phyloP scores from a whole-genome alignment of 169 alveolate species.

The Plasmodium fragile region DNA sequence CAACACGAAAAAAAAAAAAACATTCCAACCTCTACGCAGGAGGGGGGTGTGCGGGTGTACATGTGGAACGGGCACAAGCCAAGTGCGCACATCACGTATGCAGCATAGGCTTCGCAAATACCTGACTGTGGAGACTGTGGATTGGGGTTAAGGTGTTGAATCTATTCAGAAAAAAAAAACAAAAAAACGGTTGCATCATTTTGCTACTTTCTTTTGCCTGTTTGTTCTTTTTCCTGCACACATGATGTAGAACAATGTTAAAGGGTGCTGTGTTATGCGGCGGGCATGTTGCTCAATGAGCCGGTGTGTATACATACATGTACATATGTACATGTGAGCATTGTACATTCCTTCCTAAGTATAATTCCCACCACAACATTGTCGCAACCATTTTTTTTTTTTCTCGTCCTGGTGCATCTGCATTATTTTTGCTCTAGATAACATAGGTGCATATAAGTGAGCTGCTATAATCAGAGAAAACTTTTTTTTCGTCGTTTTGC shows the following conservation, averaged over 20 bases:
- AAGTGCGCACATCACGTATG: background rate
- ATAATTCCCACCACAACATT: background rate
- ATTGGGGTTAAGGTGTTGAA: background rate
- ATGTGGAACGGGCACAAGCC: background rate
- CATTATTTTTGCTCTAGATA: slow-evolving; percentile 6
- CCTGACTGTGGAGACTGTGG: background rate
- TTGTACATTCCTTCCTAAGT: background rate
- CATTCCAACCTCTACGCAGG: background rate
- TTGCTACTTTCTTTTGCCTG: background rate
- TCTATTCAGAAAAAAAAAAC: background rate
- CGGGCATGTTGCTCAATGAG: background rate
- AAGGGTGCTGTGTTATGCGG: background rate
- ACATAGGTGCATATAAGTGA: background rate
- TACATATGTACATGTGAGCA: background rate
- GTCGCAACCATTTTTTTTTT: background rate
- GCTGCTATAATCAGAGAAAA: background rate
- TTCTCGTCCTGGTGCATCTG: background rate
- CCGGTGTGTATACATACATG: slow-evolving; percentile 3
- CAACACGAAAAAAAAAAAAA: background rate
- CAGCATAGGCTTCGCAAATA: background rate
- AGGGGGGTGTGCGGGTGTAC: background rate
- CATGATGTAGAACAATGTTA: background rate
- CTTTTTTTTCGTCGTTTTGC: background rate
- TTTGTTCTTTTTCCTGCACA: background rate
- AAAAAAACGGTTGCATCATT: slow-evolving; percentile 10